phyloP scores from a whole-genome alignment of 441 rosid genomes.

The Bruguiera hainesii region DNA sequence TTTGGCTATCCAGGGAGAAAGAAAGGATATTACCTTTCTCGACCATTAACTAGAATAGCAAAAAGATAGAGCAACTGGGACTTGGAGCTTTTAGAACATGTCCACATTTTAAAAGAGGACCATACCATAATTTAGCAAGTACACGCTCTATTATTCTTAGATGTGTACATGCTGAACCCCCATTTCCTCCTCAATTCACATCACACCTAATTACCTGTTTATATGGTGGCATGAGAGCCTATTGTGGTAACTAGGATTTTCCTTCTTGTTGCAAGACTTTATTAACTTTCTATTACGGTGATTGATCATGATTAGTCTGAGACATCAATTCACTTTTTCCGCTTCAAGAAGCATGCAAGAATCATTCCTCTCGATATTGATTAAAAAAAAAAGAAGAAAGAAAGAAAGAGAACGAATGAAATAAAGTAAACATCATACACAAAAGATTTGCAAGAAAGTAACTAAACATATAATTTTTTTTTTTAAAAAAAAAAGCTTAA shows the following conservation, averaged over 20 bases:
- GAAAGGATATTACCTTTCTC: background rate
- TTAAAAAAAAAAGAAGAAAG: no score
- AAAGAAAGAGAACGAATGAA: no score
- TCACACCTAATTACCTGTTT: background rate
- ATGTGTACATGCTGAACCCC: background rate
- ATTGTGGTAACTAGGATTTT: background rate
- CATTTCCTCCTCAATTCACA: background rate
- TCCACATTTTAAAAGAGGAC: background rate
- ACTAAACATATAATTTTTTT: no score
- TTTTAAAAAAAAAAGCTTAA: no score
- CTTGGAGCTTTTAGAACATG: background rate
- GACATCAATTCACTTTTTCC: background rate
- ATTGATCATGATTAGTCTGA: background rate
- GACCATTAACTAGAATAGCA: conserved; percentile 8
- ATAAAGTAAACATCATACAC: no score
- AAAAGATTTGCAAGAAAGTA: no score
- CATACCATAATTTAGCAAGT: no score
- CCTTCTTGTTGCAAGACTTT: background rate
- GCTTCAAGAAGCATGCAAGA: background rate
- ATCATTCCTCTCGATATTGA: no score
- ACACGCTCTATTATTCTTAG: no score
- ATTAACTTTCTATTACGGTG: background rate
- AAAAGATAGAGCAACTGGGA: background rate
- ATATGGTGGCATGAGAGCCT: background rate
- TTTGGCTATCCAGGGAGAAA: background rate